Percentiles rank a stretch among this genome's conserved stretches.
Evolutionary conservation across 768 basidiomycete species (phyloP).

Genomic region (Naganishia antarctica): DNA sequence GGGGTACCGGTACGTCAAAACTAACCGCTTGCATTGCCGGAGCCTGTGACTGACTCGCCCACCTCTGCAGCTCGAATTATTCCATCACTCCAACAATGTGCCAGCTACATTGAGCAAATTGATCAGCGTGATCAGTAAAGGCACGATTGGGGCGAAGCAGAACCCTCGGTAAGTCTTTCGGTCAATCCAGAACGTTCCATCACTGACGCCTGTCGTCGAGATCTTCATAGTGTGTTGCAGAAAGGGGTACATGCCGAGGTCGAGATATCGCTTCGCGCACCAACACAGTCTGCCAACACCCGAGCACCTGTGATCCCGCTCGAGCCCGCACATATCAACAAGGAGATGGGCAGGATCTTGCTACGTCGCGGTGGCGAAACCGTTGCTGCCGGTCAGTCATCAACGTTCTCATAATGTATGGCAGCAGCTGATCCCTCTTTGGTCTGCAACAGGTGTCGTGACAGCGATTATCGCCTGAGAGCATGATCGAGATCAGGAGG

Average conservation of each 20-base stretch:
- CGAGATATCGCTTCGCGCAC: conserved; percentile 67
- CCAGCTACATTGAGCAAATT: conserved; percentile 82
- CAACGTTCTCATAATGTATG: no score
- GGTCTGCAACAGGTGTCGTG: conserved; percentile 14
- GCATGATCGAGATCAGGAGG: no score
- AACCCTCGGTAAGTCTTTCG: conserved; percentile 66
- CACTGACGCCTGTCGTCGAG: neutral
- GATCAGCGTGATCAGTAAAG: conserved; percentile 73
- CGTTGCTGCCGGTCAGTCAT: conserved; percentile 69
- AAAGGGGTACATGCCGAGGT: conserved; percentile 81
- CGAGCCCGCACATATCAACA: conserved; percentile 79
- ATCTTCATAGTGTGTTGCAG: conserved; percentile 64
- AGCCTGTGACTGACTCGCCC: conserved; percentile 50
- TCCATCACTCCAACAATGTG: conserved; percentile 87
- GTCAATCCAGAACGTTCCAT: neutral
- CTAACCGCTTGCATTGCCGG: conserved; percentile 47
- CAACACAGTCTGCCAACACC: conserved; percentile 54
- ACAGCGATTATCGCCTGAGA: neutral
- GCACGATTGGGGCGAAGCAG: conserved; percentile 61
- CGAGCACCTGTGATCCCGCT: conserved; percentile 66
- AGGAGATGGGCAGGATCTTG: conserved; percentile 91
- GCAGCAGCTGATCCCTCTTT: no score
- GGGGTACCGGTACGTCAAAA: conserved; percentile 65
- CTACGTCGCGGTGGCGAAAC: conserved; percentile 87
- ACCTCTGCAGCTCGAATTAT: conserved; percentile 62